Base-by-base conservation (phyloP, 2,329 filamentous ascomycete species). In the Aspergillus tubingensis region DNA sequence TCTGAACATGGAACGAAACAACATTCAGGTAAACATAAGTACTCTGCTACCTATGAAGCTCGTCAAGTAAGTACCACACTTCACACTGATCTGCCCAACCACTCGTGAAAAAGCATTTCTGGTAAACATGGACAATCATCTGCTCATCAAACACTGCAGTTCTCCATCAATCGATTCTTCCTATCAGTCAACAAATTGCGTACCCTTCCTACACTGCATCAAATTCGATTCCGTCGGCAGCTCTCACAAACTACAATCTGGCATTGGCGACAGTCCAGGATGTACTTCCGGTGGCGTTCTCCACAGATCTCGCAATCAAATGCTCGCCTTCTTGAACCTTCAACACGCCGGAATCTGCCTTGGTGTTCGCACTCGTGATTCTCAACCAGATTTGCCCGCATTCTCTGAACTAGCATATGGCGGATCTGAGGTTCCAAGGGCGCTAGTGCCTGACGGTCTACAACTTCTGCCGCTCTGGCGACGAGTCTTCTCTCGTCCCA, bases 221-320 rank as follows among this genome's bases (percentile, higher is more conserved):
- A 55, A 48, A 56, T 17, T 5, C 39, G 54, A 48, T 48, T 23
- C 15, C 39, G 41, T 23, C 39, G 54, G 23, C 54, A 56, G 5
- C 4, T 10, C 17, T 56, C 54, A 41, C 54, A 56, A 8, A 44
- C 27, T 8, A 13, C 8, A 1, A 56, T 11, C 38, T 56, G 39
- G n/a, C 54, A 56, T 11, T 41, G 54, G 5, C 54, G 54, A 8
- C 54, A 57, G 17, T 50, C 43, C 4, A 57, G 27, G n/a, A 57
- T 57, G 17, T 57, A 57, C 8, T 57, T 50, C 10, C 41, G 17
- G 27, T 49, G 54, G 3, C 27, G 54, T 11, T 3, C 27, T 11
- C 8, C 17, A 32, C 54, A 47, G 30, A 47, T 38, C 23, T 56
- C 54, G 27, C 54, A 60, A 2, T 8, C 5, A 6, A 51, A 17